Evolutionary conservation across 2,329 filamentous ascomycete genomes (phyloP).

Genomic region (Chrysoporthe austroafricana): DNA sequence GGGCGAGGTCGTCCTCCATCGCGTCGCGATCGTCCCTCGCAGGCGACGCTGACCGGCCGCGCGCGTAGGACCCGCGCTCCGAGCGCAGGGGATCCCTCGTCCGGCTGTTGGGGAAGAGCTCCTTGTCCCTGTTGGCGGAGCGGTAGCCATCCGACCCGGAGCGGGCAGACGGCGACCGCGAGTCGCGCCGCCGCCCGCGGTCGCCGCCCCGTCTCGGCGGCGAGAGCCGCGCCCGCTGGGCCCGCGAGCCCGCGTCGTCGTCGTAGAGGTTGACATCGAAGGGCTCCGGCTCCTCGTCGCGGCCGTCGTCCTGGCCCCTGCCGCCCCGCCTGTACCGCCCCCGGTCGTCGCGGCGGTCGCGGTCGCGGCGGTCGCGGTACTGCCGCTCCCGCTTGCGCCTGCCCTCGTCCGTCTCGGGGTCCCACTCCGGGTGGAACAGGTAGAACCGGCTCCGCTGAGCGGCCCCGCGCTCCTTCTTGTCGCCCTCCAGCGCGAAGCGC

Average conservation of each 20-base stretch:
- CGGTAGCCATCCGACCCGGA: constrained; percentile 35
- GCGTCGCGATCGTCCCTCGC: constrained; percentile 46
- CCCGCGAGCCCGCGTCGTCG: constrained; percentile 57
- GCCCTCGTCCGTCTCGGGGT: constrained; percentile 65
- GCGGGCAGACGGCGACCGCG: constrained; percentile 25
- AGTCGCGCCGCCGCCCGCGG: constrained; percentile 20
- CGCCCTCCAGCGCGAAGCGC: constrained; percentile 72
- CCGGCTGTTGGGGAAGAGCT: constrained; percentile 61
- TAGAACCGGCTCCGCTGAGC: constrained; percentile 87
- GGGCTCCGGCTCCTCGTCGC: constrained; percentile 55
- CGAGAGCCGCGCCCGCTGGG: constrained; percentile 34
- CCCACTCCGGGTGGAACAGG: constrained; percentile 85
- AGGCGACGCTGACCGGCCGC: constrained; percentile 59
- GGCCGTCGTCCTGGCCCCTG: constrained; percentile 58
- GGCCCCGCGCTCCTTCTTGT: constrained; percentile 81
- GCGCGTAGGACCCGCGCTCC: constrained; percentile 38
- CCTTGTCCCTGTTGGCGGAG: constrained; percentile 51
- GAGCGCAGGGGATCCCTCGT: constrained; percentile 31
- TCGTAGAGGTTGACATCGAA: constrained; percentile 83
- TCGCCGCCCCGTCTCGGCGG: constrained; percentile 7
- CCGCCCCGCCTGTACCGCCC: constrained; percentile 51
- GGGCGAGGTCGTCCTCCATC: constrained; percentile 36
- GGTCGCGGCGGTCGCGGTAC: constrained; percentile 54
- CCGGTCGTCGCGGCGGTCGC: constrained; percentile 35
- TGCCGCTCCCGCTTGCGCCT: constrained; percentile 57